Evolutionary conservation across 1,284 basidiomycete species (phyloP).

Genomic region (Boletus smithii): DNA sequence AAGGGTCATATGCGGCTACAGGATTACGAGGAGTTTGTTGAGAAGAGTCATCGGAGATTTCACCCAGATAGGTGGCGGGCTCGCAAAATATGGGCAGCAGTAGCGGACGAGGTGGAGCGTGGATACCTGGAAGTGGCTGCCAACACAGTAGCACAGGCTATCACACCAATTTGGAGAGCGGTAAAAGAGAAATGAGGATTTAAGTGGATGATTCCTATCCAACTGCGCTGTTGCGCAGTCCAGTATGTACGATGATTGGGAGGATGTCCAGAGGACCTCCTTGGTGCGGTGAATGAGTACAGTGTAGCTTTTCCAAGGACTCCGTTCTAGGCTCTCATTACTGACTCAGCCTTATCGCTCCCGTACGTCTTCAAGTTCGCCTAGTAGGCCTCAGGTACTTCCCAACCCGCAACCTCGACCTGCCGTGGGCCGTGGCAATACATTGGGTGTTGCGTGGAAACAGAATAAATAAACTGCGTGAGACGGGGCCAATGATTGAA

Average conservation of each 20-base stretch:
- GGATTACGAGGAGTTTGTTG: slow-evolving; percentile 61
- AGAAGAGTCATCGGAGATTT: slow-evolving; percentile 61
- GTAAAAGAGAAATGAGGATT: slow-evolving; percentile 19
- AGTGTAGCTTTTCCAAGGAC: too few species aligned
- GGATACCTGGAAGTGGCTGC: slow-evolving; percentile 31
- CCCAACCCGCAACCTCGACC: too few species aligned
- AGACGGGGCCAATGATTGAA: too few species aligned
- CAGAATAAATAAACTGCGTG: too few species aligned
- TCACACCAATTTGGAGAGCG: slow-evolving; percentile 33
- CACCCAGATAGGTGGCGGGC: slow-evolving; percentile 36
- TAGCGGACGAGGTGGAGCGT: slow-evolving; percentile 33
- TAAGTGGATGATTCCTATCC: background rate
- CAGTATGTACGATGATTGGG: background rate
- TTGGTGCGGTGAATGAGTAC: too few species aligned
- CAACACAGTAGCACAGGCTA: slow-evolving; percentile 36
- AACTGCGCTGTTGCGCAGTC: background rate
- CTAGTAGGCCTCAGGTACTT: too few species aligned
- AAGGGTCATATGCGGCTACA: slow-evolving; percentile 48
- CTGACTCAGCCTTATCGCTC: too few species aligned
- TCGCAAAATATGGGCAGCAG: slow-evolving; percentile 31
- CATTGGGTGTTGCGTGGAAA: too few species aligned
- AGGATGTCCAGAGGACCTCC: too few species aligned
- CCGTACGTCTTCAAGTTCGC: too few species aligned
- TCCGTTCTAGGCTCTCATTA: too few species aligned
- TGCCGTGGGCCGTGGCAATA: too few species aligned